Base-by-base conservation (phyloP, 345 rosid genomes). In the Psidium guajava region DNA sequence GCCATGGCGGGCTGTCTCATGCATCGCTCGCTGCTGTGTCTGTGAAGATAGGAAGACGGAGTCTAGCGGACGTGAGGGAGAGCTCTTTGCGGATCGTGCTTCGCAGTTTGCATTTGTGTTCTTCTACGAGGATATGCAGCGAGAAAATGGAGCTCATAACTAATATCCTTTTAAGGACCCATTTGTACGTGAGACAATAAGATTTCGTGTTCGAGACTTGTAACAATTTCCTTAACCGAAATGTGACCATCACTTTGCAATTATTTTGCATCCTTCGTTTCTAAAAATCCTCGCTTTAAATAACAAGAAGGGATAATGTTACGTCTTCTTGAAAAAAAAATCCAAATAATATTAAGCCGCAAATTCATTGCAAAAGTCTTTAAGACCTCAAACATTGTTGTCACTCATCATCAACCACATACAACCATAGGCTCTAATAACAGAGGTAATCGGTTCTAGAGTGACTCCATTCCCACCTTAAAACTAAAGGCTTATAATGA, bases 1-100 rank as follows among this genome's bases (percentile, higher is more conserved):
- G 82, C 1, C 51, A 12, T 6, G 90, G 87, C 5, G 92, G 92
- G 1, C 81, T 87, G 81, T 91, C 92, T 24, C 24, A 44, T 13
- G 64, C 81, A 11, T 56, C 89, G 24, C 82, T 91, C 15, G 83
- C 82, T 24, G 22, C 28, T 27, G 64, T 84, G 22, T n/a, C n/a
- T 73, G 82, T 54, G 53, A 54, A 47, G 36, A 52, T 73, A 84
- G 86, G 88, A 86, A 86, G 77, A 42, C 24, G 36, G 50, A 50
- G 27, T 55, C 59, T 22, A 55, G 59, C 8, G 59, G 59, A 22
- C 22, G 59, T 1, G n/a, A 55, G 12, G n/a, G 11, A 22, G 59
- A 55, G n/a, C 59, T 55, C n/a, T 55, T 3, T 36, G 59, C 59
- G 5, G 59, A 55, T 22, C n/a, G n/a, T 55, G 59, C 59, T 22